Evolutionary conservation across 73 alveolate genomes (phyloP).

Genomic region (Tetrahymena elliotti): DNA sequence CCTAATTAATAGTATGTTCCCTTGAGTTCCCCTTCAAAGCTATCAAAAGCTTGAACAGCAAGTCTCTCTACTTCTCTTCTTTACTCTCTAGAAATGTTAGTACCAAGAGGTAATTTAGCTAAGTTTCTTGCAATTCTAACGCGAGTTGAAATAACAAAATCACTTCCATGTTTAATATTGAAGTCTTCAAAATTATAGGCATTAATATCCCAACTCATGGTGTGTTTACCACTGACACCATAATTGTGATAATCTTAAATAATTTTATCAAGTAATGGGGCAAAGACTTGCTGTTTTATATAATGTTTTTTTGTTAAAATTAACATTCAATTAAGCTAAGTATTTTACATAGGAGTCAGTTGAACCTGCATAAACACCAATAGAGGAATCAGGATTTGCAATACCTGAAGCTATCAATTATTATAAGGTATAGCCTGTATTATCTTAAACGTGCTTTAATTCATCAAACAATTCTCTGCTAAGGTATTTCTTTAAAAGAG

Average conservation of each 20-base stretch:
- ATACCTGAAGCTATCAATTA: conserved; percentile 35
- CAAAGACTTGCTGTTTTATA: neutral
- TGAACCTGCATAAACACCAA: conserved; percentile 37
- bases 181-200: conserved; percentile 17
- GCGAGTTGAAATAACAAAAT: neutral
- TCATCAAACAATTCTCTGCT: neutral
- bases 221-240: neutral
- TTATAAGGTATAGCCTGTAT: conserved; percentile 13
- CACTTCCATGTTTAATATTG: neutral
- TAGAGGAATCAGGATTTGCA: conserved; percentile 17
- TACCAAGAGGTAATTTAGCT: conserved; percentile 17
- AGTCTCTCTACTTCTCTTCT: conserved; percentile 5
- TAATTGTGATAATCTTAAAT: conserved; percentile 21
- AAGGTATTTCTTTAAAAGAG: neutral
- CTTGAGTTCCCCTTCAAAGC: conserved; percentile 8
- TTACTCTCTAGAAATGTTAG: conserved; percentile 9
- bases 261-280: conserved; percentile 15
- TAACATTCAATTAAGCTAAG: neutral
- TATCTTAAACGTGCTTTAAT: conserved; percentile 1
- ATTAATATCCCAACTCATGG: neutral
- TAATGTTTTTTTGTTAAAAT: neutral
- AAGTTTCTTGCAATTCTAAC: conserved; percentile 43
- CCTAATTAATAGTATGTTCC: conserved; percentile 9
- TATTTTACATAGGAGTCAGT: conserved; percentile 18
- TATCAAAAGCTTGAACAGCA: conserved; percentile 5